These are phyloP conservation scores for Viola pubescens DNA, from an alignment of 441 rosid genomes.

Conservation along the genomic window DNA sequence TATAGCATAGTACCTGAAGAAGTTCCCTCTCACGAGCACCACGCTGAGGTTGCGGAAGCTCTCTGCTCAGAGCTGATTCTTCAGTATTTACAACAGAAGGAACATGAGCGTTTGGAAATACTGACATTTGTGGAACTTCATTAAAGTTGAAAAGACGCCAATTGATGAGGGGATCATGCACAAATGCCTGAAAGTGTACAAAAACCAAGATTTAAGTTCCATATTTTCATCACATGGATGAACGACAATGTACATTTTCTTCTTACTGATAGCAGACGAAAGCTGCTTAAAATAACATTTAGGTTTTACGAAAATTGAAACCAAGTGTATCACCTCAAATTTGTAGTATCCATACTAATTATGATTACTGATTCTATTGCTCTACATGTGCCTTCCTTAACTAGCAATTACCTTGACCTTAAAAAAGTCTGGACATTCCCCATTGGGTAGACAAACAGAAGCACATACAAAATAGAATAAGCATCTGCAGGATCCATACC, in stretches of 20 bases:
- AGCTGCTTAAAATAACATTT: no score
- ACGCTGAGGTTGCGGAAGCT: slow-evolving; percentile 88
- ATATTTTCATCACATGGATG: background rate
- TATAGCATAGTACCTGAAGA: slow-evolving; percentile 57
- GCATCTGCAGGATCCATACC: slow-evolving; percentile 31
- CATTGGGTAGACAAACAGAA: background rate
- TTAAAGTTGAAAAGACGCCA: slow-evolving; percentile 99
- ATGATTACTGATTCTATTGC: background rate
- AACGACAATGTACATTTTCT: background rate
- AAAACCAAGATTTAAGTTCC: background rate
- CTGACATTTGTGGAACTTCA: slow-evolving; percentile 89
- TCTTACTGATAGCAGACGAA: background rate
- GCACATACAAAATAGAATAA: slow-evolving; percentile 2
- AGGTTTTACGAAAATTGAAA: no score
- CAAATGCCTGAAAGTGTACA: slow-evolving; percentile 63
- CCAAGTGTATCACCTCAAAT: background rate
- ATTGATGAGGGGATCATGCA: slow-evolving; percentile 98
- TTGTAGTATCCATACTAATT: background rate
- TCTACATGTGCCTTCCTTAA: background rate
- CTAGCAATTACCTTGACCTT: background rate
- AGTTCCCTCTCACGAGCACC: slow-evolving; percentile 95
- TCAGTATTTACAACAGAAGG: slow-evolving; percentile 60
- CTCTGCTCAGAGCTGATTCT: slow-evolving; percentile 53
- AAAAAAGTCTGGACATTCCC: background rate
- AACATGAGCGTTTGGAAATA: slow-evolving; percentile 45